Percentiles rank a stretch among this genome's conserved stretches.
These are phyloP conservation scores for Aspergillus viridinutans DNA, from an alignment of 2,329 filamentous ascomycete genomes.

Conservation along the genomic window DNA sequence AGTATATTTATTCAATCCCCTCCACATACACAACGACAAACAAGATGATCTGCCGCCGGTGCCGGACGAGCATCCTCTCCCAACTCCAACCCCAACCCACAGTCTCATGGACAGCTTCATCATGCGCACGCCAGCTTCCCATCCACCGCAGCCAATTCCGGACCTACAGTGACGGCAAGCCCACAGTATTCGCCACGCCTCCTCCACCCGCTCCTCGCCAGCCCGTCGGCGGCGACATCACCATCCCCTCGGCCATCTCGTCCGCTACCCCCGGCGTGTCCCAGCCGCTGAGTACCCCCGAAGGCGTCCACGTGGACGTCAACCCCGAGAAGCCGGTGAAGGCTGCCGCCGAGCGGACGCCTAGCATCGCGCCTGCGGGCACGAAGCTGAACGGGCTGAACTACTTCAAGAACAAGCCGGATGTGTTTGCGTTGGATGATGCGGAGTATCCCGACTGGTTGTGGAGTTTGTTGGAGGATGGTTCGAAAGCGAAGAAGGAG, in stretches of 20 bases:
- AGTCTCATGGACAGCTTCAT: slow-evolving; percentile 23
- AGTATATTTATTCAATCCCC: slow-evolving; percentile 1
- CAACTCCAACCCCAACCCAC: slow-evolving; percentile 31
- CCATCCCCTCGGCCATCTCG: slow-evolving; percentile 35
- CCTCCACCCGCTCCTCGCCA: slow-evolving; percentile 32
- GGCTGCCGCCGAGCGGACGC: slow-evolving; percentile 23
- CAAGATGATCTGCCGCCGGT: slow-evolving; percentile 40
- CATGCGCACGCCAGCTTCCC: slow-evolving; percentile 26
- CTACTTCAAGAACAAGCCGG: slow-evolving; percentile 46
- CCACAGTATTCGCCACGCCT: slow-evolving; percentile 24
- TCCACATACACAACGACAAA: not conserved
- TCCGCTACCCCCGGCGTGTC: slow-evolving; percentile 38
- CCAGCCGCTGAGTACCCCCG: slow-evolving; percentile 39
- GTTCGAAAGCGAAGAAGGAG: slow-evolving; percentile 29
- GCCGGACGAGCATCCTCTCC: slow-evolving; percentile 37
- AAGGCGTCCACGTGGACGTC: slow-evolving; percentile 25
- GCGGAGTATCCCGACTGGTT: slow-evolving; percentile 48
- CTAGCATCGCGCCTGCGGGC: slow-evolving; percentile 39
- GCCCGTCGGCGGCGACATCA: slow-evolving; percentile 25
- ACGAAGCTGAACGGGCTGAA: slow-evolving; percentile 41
- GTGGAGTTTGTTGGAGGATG: slow-evolving; percentile 41
- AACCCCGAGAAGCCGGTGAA: slow-evolving; percentile 25
- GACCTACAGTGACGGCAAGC: slow-evolving; percentile 30
- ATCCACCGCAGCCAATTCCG: slow-evolving; percentile 29
- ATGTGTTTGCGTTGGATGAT: slow-evolving; percentile 43